Evolutionary conservation across 257 asterid genomes (phyloP), one percentile per base, ranked within the genome.

Genomic region (Schizonepeta tenuifolia): DNA sequence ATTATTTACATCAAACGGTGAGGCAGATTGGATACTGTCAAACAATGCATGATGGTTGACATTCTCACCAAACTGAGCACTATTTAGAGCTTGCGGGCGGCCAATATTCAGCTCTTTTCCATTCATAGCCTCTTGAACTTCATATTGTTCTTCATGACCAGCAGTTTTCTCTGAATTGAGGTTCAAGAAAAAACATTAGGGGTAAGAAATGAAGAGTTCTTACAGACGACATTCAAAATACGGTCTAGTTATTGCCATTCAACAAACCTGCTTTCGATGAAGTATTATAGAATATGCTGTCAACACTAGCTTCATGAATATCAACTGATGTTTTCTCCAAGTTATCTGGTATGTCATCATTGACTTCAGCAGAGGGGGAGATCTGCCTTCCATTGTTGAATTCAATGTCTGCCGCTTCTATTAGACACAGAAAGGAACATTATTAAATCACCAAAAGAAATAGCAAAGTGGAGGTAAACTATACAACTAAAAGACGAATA

Each of bases 391-490:
- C 87, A 65, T 60, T 75, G 57, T 63, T 54, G 71, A 63, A 71
- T 74, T 84, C 97, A 55, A 71, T 21, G 65, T 88, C 87, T 65
- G 80, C 83, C 24, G 41, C 74, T 40, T 81, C 95, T 85, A 70
- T 5, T 44, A 79, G 17, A 51, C 65, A 72, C 28, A 41, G 22
- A 76, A 75, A 67, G 33, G 43, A 50, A 41, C 5, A 28, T 24
- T 20, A 46, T 53, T 47, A 28, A 55, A 43, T 58, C n/a, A 65
- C 47, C 49, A 49, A 46, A 65, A 61, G 21, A 73, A 67, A n/a
- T 51, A 68, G 51, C 18, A 33, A 59, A 40, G 55, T 41, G 18
- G 46, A 9, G 64, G 14, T n/a, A 22, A 35, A 15, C 58, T 36
- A 68, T 64, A 20, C 28, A 31, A 11, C 41, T 20, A 76, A 51